Conservation (phyloP, 1,284 basidiomycete genomes). For the Cerrena zonata region DNA sequence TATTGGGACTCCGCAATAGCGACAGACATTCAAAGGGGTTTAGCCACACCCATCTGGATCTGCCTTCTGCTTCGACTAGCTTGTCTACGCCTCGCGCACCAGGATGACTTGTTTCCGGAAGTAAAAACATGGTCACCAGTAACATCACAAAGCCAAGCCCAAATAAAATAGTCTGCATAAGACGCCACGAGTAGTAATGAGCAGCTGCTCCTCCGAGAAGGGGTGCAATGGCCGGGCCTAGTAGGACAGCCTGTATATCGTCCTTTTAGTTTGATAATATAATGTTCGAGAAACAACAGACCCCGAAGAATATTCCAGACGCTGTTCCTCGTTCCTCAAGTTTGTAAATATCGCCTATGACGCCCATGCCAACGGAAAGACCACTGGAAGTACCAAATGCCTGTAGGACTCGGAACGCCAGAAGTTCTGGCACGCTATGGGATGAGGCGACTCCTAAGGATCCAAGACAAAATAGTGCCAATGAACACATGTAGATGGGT, state of each 20-base stretch:
- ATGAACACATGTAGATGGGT: constrained; percentile 51
- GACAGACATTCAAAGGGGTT: constrained; percentile 52
- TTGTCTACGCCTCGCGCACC: constrained; percentile 43
- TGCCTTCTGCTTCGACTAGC: constrained; percentile 16
- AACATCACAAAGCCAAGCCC: constrained; percentile 39
- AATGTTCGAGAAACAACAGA: constrained; percentile 19
- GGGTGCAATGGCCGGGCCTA: constrained; percentile 30
- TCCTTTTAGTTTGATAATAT: not conserved
- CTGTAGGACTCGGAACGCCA: constrained; percentile 59
- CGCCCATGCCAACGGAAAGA: constrained; percentile 43
- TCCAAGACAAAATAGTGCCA: constrained; percentile 54
- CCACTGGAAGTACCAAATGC: constrained; percentile 48
- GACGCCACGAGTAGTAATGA: constrained; percentile 60
- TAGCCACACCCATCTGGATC: constrained; percentile 38
- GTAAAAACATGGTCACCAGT: constrained; percentile 39
- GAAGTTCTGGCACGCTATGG: constrained; percentile 40
- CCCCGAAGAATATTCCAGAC: constrained; percentile 43
- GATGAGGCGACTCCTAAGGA: constrained; percentile 54
- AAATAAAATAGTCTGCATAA: constrained; percentile 52
- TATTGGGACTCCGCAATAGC: constrained; percentile 52
- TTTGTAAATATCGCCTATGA: constrained; percentile 45
- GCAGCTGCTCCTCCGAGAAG: constrained; percentile 37
- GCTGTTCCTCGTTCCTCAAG: constrained; percentile 42
- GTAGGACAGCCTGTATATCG: constrained; percentile 17
- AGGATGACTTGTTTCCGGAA: constrained; percentile 69